phyloP scores from a whole-genome alignment of 805 yeast species.

The Wickerhamomyces kurtzmanii region DNA sequence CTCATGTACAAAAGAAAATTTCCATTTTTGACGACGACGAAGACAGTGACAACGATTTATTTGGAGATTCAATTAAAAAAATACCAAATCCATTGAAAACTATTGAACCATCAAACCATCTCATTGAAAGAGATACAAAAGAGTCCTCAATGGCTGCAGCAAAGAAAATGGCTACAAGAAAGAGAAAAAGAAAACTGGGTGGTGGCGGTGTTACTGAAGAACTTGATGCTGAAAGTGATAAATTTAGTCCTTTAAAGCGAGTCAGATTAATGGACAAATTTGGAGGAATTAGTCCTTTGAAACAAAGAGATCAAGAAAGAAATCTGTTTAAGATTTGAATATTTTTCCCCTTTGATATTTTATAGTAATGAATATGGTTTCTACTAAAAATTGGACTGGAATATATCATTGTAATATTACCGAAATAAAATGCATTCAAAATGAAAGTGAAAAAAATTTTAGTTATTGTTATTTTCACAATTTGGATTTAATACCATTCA shows the following conservation, averaged over 20 bases:
- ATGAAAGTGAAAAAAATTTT: too few species aligned
- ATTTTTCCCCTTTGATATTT: too few species aligned
- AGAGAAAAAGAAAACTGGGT: slow-evolving; percentile 13
- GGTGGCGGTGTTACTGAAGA: slow-evolving; percentile 11
- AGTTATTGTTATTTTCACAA: slow-evolving; percentile 4
- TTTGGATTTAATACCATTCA: slow-evolving; percentile 40
- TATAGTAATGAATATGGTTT: too few species aligned
- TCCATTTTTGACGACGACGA: slow-evolving; percentile 18
- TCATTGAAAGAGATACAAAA: slow-evolving; percentile 8
- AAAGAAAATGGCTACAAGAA: slow-evolving; percentile 3
- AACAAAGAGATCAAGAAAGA: slow-evolving; percentile 16
- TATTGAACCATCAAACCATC: too few species aligned
- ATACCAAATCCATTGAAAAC: too few species aligned
- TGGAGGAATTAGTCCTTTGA: slow-evolving; percentile 17
- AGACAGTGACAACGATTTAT: slow-evolving; percentile 17
- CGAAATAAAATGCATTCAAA: too few species aligned
- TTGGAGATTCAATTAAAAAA: slow-evolving; percentile 9
- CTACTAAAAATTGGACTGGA: too few species aligned
- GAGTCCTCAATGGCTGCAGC: slow-evolving; percentile 8
- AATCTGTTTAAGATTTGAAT: slow-evolving; percentile 14
- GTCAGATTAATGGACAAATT: slow-evolving; percentile 15
- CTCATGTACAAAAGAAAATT: slow-evolving; percentile 4
- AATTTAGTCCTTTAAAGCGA: slow-evolving; percentile 11
- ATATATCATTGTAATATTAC: too few species aligned
- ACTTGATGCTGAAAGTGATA: slow-evolving; percentile 9